These are phyloP conservation scores for Hygrophila difformis DNA, from an alignment of 257 asterid genomes.

Conservation along the genomic window DNA sequence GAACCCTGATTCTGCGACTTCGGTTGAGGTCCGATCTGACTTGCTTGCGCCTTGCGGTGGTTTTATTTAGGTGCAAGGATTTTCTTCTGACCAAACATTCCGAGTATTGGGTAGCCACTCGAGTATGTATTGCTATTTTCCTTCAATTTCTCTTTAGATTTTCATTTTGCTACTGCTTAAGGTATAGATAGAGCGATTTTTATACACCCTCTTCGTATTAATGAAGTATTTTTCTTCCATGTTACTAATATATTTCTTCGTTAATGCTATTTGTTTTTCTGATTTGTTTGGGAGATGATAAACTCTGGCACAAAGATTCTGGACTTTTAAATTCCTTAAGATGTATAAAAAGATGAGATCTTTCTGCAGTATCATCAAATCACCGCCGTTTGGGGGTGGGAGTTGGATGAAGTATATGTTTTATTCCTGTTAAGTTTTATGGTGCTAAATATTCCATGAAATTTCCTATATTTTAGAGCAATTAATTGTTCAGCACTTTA, in stretches of 20 bases:
- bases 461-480: not conserved
- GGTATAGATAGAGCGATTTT: constrained; percentile 18
- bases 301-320: no score
- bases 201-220: not conserved
- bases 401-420: constrained; percentile 10
- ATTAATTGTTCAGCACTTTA: no score
- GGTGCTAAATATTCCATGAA: constrained; percentile 11
- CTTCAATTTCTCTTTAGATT: constrained; percentile 1
- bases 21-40: constrained; percentile 23
- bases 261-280: no score
- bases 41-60: constrained; percentile 12
- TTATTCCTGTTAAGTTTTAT: constrained; percentile 5
- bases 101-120: constrained; percentile 13
- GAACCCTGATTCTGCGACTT: constrained; percentile 18
- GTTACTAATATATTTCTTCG: not conserved
- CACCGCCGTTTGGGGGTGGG: constrained; percentile 5
- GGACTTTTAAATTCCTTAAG: constrained; percentile 2
- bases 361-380: not conserved
- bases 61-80: not conserved
- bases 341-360: constrained; percentile 8
- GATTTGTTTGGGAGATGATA: no score
- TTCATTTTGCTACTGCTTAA: constrained; percentile 12
- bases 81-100: not conserved
- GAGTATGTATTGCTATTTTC: constrained; percentile 21
- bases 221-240: constrained; percentile 6